Evolutionary conservation across 1,284 basidiomycete species (phyloP), one percentile per base, ranked within the genome.

Genomic region (Fistulinella cinereoalba): DNA sequence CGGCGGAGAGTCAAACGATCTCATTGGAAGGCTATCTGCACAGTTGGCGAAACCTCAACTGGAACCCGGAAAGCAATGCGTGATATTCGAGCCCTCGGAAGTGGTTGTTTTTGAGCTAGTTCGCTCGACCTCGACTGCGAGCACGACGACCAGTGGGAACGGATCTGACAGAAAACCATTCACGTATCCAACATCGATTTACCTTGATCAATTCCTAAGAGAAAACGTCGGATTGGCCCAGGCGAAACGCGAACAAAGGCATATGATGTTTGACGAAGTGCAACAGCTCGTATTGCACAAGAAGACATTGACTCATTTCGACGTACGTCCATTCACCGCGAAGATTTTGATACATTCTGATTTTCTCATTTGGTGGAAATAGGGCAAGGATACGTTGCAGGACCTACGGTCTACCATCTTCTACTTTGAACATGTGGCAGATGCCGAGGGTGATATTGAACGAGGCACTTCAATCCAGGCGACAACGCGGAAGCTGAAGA

Each of bases 341-440:
- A 2, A 4, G 15, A n/a, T 33, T 12, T 33, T 15, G n/a, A 25
- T 4, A 11, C 13, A 4, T 31, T 37, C 33, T 46, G 31, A 39
- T 36, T 19, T 22, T 24, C 44, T 39, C 32, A 9, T n/a, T 41
- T 46, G 43, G 38, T 43, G 47, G 50, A 7, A 49, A 5, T 37
- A 88, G 85, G 74, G 75, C 39, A 71, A 77, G 55, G 83, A 88
- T 56, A 74, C 77, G 1, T 56, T 86, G 32, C 74, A 75, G 36
- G 77, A 83, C 53, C 61, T 90, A 34, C 72, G 73, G 13, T 74
- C 79, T 5, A 69, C 79, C 1, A 69, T 87, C 21, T 70, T 84
- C 50, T 90, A 89, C 58, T 87, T 80, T 59, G 83, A 88, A 60
- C 66, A 80, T 37, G 70, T 87, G 4, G 85, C 84, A 2, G 63